phyloP scores from a whole-genome alignment of 768 basidiomycete species.

The Tulasnella sp. region DNA sequence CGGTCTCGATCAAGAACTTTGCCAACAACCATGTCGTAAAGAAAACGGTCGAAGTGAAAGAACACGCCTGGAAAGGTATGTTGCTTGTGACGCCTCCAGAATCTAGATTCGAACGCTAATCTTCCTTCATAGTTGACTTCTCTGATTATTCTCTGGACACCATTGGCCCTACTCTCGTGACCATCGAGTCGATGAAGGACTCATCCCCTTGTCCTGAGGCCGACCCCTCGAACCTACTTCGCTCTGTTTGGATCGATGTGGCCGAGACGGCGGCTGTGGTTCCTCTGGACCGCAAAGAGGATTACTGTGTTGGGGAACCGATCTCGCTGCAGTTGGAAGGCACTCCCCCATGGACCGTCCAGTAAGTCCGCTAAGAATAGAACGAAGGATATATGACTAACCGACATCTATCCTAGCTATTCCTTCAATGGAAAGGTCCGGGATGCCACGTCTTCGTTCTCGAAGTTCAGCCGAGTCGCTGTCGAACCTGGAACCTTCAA shows the following conservation, averaged over 20 bases:
- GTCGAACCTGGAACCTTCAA: slow-evolving; percentile 78
- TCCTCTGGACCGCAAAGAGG: slow-evolving; percentile 69
- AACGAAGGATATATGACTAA: slow-evolving; percentile 26
- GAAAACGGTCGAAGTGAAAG: slow-evolving; percentile 51
- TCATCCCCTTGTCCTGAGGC: slow-evolving; percentile 77
- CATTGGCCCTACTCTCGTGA: slow-evolving; percentile 76
- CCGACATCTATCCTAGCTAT: slow-evolving; percentile 53
- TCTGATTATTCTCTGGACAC: slow-evolving; percentile 67
- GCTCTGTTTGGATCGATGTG: slow-evolving; percentile 83
- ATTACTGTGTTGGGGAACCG: slow-evolving; percentile 87
- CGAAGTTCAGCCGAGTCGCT: slow-evolving; percentile 82
- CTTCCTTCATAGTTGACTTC: slow-evolving; percentile 46
- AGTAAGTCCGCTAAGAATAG: slow-evolving; percentile 46
- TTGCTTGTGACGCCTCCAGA: background rate
- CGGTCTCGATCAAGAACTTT: slow-evolving; percentile 71
- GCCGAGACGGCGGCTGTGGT: slow-evolving; percentile 92
- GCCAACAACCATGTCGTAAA: slow-evolving; percentile 62
- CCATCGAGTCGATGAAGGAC: slow-evolving; percentile 74
- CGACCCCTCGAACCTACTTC: slow-evolving; percentile 55
- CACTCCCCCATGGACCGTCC: slow-evolving; percentile 86
- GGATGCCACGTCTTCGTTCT: slow-evolving; percentile 68
- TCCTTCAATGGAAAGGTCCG: slow-evolving; percentile 71
- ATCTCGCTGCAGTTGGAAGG: slow-evolving; percentile 93
- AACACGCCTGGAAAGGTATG: slow-evolving; percentile 56
- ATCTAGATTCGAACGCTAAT: background rate